Base-by-base conservation (phyloP, 106 monocot genomes). In the Cymbidium sinense region DNA sequence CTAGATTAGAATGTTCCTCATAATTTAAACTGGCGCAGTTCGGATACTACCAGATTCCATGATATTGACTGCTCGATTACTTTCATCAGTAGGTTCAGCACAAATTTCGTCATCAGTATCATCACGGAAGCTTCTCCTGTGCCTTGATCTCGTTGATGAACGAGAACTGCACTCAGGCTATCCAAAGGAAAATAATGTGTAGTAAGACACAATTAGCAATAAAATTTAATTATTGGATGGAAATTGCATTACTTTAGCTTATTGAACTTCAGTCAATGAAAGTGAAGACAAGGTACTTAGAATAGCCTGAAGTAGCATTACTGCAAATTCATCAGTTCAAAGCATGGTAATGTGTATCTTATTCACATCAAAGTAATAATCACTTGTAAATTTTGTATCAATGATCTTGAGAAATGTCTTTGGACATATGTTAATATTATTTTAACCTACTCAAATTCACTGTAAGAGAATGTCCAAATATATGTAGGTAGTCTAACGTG, bases 61-160 rank as follows among this genome's bases (percentile, higher is more conserved):
- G 43, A 73, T 90, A 76, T 86, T 86, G 20, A 65, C 50, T 70
- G 83, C 79, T 47, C 79, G 79, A 65, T 64, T 83, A 47, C 62
- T 83, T 82, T 79, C 86, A 27, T 64, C 61, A 78, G 73, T 41
- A 47, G 75, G 71, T 77, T 43, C 52, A 62, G 52, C 34, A 79
- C 18, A 27, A 84, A 52, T 25, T 65, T 65, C 70, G 37, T 41
- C 74, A 25, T 58, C 52, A 47, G 55, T 74, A 79, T 58, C 52
- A 82, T 81, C 31, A 70, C 21, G 71, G 19, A 73, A 50, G 54
- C 64, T 82, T 28, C 62, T 71, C 77, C 70, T 86, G 15, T 76
- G 51, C 25, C 78, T 85, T 81, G 50, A 70, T 76, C 71, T 54
- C 70, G 64, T 34, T 61, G 76, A 61, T 52, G 75, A 79, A 41